Evolutionary conservation across 495 filamentous ascomycete species (phyloP), one percentile per base, ranked within the genome.

Genomic region (Penicillium macrosclerotiorum): DNA sequence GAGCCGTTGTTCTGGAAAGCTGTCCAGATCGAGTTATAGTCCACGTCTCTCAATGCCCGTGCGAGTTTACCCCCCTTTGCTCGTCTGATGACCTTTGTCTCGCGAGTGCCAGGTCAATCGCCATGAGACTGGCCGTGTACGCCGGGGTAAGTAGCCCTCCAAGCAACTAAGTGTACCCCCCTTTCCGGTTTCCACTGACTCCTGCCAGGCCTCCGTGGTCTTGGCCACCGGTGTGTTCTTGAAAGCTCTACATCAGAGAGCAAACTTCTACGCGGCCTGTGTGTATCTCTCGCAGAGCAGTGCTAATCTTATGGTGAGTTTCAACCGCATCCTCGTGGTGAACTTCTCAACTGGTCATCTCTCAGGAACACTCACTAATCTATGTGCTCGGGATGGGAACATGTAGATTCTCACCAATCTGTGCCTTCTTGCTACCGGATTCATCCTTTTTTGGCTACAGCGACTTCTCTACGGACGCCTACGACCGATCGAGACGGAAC

Each of bases 231-330:
- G 82, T 53, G 90, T 93, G 29, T 74, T 97, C 45, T 67, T 94
- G 37, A 90, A 89, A 57, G 94, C 93, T 33, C 89, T 96, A 67
- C 88, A 93, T 61, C 86, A 97, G 67, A 81, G 93, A 52, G 79
- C 93, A 42, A 98, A 98, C 62, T 97, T 97, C 79, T 98, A 98
- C 67, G 87, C 92, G 12, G 90, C 92, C 40, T 90, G 88, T 64
- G 94, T 98, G 23, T 95, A 97, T 68, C 79, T 98, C 12, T 86
- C 90, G 36, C 92, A 97, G 64, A 96, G 88, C 65, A 97, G 88
- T 71, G 83, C 92, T 46, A 96, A 91, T 57, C 74, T 96, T 34
- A 90, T 97, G 84, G 91, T 93, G 45, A 54, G 78, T 62, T 37
- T 8, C 1, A 25, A 0, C 2, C 20, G 5, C 40, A 29, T 42